Evolutionary conservation across 2,329 filamentous ascomycete species (phyloP).

Genomic region (Clonostachys rosea): DNA sequence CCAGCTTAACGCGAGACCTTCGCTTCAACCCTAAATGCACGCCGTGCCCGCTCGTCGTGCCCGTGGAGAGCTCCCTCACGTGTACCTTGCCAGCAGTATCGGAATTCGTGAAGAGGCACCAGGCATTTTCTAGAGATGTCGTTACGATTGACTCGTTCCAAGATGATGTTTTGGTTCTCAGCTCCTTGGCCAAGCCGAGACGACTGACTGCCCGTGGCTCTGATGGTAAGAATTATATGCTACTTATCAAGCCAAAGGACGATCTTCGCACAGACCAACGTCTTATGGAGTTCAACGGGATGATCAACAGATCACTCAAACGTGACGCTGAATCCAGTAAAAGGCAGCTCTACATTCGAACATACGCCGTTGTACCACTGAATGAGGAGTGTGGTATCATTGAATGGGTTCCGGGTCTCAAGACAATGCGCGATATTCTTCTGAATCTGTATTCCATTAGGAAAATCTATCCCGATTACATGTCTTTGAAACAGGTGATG

Average conservation of each 20-base stretch:
- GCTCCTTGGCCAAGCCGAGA: slow-evolving; percentile 86
- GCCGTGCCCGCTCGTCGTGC: slow-evolving; percentile 82
- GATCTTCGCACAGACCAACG: slow-evolving; percentile 96
- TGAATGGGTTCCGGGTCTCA: slow-evolving; percentile 97
- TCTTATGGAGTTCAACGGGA: slow-evolving; percentile 97
- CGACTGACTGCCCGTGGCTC: slow-evolving; percentile 85
- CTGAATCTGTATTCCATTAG: slow-evolving; percentile 73
- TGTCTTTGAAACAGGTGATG: slow-evolving; percentile 57
- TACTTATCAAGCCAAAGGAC: slow-evolving; percentile 97
- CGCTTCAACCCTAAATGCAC: slow-evolving; percentile 81
- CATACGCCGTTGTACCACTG: slow-evolving; percentile 91
- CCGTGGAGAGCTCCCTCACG: slow-evolving; percentile 78
- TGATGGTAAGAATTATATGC: slow-evolving; percentile 81
- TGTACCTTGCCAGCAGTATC: slow-evolving; percentile 73
- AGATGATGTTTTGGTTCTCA: slow-evolving; percentile 86
- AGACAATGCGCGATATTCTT: slow-evolving; percentile 88
- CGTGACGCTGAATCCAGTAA: slow-evolving; percentile 87
- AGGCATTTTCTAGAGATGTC: slow-evolving; percentile 81
- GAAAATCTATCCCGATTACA: slow-evolving; percentile 67
- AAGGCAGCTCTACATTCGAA: slow-evolving; percentile 90
- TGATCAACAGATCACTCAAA: slow-evolving; percentile 95
- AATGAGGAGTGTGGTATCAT: slow-evolving; percentile 98
- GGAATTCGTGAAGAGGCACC: slow-evolving; percentile 71
- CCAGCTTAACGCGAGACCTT: slow-evolving; percentile 74
- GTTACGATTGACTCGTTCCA: slow-evolving; percentile 77